phyloP scores from a whole-genome alignment of 768 basidiomycete genomes.

The Termitomyces eurrhizus region DNA sequence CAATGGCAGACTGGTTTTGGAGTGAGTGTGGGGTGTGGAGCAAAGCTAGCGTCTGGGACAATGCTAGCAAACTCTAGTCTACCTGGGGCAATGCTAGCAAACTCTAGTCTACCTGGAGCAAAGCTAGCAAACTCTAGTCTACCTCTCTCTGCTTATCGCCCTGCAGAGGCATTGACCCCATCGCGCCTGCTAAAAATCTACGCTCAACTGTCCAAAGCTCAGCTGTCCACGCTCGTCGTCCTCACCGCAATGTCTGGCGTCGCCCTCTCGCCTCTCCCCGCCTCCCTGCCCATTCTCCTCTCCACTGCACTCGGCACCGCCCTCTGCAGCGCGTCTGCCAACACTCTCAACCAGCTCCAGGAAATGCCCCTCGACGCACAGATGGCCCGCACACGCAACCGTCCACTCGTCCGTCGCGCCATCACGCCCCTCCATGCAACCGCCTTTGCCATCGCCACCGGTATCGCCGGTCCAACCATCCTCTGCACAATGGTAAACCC shows the following conservation, averaged over 20 bases:
- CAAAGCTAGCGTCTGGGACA: background rate
- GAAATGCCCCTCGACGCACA: constrained; percentile 97
- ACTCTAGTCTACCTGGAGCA: no score
- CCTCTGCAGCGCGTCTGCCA: constrained; percentile 90
- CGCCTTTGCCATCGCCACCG: constrained; percentile 73
- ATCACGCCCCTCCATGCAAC: constrained; percentile 83
- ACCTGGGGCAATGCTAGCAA: no score
- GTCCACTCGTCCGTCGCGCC: constrained; percentile 84
- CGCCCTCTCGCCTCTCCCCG: constrained; percentile 85
- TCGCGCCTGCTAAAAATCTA: constrained; percentile 62
- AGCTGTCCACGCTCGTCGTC: constrained; percentile 79
- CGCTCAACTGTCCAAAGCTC: constrained; percentile 77
- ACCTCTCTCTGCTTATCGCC: constrained; percentile 28
- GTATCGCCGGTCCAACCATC: constrained; percentile 72
- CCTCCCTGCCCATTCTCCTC: constrained; percentile 79
- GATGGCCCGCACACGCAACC: constrained; percentile 84
- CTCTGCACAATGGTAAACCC: constrained; percentile 85
- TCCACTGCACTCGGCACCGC: constrained; percentile 87
- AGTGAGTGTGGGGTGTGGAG: no score
- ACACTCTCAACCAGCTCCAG: constrained; percentile 91
- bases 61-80: no score
- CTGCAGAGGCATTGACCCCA: constrained; percentile 42
- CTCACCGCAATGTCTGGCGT: constrained; percentile 91
- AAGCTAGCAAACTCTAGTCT: background rate
- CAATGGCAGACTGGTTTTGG: constrained; percentile 35